Conservation (phyloP, 2,329 filamentous ascomycete species). For the Neopestalotiopsis rosae region DNA sequence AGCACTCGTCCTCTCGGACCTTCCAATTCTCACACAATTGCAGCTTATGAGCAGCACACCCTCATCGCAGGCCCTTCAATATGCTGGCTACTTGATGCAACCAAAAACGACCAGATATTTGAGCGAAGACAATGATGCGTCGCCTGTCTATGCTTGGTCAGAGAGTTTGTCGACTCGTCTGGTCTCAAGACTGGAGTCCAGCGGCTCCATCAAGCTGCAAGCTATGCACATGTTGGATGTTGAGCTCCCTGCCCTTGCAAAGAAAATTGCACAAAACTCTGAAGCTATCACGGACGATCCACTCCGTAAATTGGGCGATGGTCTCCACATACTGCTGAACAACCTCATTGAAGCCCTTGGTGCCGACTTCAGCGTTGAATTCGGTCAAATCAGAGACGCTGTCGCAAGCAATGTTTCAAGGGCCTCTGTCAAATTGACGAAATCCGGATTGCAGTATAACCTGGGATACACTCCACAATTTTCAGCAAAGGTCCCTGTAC, state of each 20-base stretch:
- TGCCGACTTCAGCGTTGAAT: slow-evolving; percentile 33
- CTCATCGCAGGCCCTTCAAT: slow-evolving; percentile 49
- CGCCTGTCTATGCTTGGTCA: slow-evolving; percentile 48
- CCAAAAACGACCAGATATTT: slow-evolving; percentile 23
- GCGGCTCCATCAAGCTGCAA: slow-evolving; percentile 60
- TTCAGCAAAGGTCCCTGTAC: slow-evolving; percentile 26
- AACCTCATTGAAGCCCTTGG: slow-evolving; percentile 48
- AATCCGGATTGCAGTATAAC: slow-evolving; percentile 31
- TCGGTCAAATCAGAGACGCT: slow-evolving; percentile 31
- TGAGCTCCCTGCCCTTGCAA: slow-evolving; percentile 67
- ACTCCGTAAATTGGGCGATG: slow-evolving; percentile 50
- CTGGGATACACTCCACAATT: neutral
- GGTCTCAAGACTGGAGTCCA: slow-evolving; percentile 57
- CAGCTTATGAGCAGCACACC: slow-evolving; percentile 43
- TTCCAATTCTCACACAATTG: slow-evolving; percentile 49
- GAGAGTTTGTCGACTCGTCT: slow-evolving; percentile 56
- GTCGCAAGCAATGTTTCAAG: slow-evolving; percentile 22
- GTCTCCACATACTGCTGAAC: slow-evolving; percentile 53
- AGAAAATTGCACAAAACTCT: slow-evolving; percentile 57
- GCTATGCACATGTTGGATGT: slow-evolving; percentile 68
- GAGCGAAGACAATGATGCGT: slow-evolving; percentile 2
- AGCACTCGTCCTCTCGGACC: slow-evolving; percentile 54
- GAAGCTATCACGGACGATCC: slow-evolving; percentile 56
- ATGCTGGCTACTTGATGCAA: slow-evolving; percentile 52
- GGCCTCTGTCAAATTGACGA: slow-evolving; percentile 26